Base-by-base conservation (phyloP, 192 early-diverging fungal species). In the Gamsiella multidivaricata region DNA sequence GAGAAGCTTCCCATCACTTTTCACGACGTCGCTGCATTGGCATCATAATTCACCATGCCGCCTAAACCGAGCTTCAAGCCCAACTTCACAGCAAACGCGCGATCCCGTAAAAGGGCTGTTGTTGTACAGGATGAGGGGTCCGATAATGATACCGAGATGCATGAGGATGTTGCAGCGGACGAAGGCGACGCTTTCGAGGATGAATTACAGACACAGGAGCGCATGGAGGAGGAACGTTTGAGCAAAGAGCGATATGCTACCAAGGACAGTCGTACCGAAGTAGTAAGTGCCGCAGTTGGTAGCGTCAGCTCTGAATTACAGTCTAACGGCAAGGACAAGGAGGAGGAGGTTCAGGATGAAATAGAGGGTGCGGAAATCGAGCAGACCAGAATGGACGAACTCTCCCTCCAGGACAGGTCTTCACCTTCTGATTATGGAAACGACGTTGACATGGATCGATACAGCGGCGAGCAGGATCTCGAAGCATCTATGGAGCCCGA, bases 41-140 rank as follows among this genome's bases (percentile, higher is more conserved):
- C 47, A 50, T 11, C 22, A 15, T 23, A 8, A 53, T 42, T 29
- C 28, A 33, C 46, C 43, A 78, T 78, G 74, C 64, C 64, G 9
- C 74, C 74, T 14, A 78, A 69, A 64, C 22, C 58, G 42, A 58
- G 45, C 14, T 69, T 78, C 54, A 78, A 78, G 23, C 74, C 74
- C 14, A 78, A 50, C 23, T 28, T 69, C 29, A 10, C 50, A 28
- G 54, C 51, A 20, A 41, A 52, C 5, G 74, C 74, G 20, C 65
- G 74, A 47, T 54, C 60, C 42, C 64, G 74, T 25, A 78, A 78
- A 15, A 47, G 54, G 11, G 49, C 52, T 1, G 25, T 36, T 32
- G 39, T n/a, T 34, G 18, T 55, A 23, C 65, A 69, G 37, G 66
- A 55, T 22, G 61, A 64, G 14, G 65, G 66, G 14, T 68, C 66